Evolutionary conservation across 2,329 filamentous ascomycete genomes (phyloP).

Genomic region (Furcasterigmium sp.): DNA sequence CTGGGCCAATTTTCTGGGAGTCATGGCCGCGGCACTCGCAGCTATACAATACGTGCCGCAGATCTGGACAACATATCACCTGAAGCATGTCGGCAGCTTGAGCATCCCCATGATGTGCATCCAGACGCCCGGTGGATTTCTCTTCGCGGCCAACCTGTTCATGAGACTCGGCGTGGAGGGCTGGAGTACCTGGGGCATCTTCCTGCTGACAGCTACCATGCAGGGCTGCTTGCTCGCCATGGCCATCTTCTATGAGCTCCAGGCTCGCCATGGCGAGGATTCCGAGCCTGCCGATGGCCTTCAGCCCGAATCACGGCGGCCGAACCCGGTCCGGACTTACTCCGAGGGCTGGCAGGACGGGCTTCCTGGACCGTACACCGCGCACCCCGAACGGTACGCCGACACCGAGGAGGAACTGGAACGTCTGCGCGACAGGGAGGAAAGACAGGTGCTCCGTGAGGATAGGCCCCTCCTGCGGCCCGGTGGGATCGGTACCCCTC

Average conservation of each 20-base stretch:
- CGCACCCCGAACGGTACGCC: conserved; percentile 46
- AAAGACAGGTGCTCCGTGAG: conserved; percentile 43
- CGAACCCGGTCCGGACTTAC: conserved; percentile 36
- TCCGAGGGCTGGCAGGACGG: conserved; percentile 47
- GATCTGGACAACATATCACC: conserved; percentile 82
- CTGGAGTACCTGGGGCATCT: conserved; percentile 96
- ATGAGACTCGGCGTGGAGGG: conserved; percentile 72
- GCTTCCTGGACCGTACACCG: conserved; percentile 44
- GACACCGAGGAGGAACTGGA: conserved; percentile 46
- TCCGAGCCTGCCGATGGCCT: background rate
- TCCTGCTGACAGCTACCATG: conserved; percentile 77
- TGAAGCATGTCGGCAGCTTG: conserved; percentile 83
- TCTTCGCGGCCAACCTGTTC: conserved; percentile 83
- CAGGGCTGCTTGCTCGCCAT: conserved; percentile 78
- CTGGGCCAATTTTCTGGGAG: conserved; percentile 83
- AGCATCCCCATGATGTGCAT: conserved; percentile 99
- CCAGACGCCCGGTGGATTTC: conserved; percentile 85
- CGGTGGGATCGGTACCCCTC: conserved; percentile 43
- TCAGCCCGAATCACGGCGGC: conserved; percentile 20
- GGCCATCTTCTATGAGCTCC: conserved; percentile 71
- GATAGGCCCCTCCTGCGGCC: conserved; percentile 44
- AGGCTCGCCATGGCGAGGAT: conserved; percentile 27
- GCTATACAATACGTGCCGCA: conserved; percentile 92
- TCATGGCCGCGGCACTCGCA: conserved; percentile 73
- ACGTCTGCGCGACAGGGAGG: conserved; percentile 44